A percentile compares a stretch with the other conserved stretches of the same genome.
Conservation (phyloP, 805 yeast species). For the Saccharomycopsis sp. region DNA sequence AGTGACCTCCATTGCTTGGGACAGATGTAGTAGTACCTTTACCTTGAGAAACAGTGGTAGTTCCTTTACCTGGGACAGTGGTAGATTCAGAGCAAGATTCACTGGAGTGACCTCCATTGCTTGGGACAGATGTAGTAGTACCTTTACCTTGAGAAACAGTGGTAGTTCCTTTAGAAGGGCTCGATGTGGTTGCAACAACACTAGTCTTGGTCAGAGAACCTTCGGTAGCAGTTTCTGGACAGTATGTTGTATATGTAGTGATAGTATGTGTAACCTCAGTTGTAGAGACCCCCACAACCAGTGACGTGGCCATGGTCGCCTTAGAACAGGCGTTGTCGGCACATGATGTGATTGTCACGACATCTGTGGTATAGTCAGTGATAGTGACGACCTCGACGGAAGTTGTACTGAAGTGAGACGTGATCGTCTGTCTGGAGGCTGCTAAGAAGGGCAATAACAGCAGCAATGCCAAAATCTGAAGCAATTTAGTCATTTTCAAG, state of each 20-base stretch:
- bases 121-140: too few relatives aligned
- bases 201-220: neutral
- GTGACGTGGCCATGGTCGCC: conserved; percentile 1
- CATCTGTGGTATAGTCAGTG: conserved; percentile 21
- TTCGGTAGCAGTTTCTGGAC: conserved; percentile 18
- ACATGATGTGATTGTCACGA: conserved; percentile 23
- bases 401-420: conserved; percentile 13
- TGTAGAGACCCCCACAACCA: conserved; percentile 22
- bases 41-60: neutral
- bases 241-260: conserved; percentile 23
- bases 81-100: neutral
- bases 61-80: neutral
- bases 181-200: neutral
- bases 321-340: conserved; percentile 18
- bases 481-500: neutral
- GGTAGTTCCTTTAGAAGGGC: conserved; percentile 18
- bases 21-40: neutral
- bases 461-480: neutral
- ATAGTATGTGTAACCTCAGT: conserved; percentile 23
- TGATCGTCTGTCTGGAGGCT: neutral
- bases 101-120: neutral
- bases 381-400: conserved; percentile 20
- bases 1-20: neutral
- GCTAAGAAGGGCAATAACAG: neutral
- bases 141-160: conserved; percentile 1